These are phyloP conservation scores for Leucocoprinus gongylophorus DNA, from an alignment of 1,284 basidiomycete genomes.

Conservation along the genomic window DNA sequence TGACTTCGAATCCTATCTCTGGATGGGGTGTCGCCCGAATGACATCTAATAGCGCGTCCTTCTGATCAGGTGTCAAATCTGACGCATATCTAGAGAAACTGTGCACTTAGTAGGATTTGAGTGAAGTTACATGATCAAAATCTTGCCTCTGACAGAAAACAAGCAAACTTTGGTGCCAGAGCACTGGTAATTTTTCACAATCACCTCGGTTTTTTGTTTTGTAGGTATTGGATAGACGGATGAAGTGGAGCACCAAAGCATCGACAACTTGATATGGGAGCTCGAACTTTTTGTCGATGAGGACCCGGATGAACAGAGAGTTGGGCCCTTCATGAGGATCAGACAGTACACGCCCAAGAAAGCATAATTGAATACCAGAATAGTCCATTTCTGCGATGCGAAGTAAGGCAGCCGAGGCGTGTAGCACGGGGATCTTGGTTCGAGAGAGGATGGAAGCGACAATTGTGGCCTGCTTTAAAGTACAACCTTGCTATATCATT, in stretches of 20 bases:
- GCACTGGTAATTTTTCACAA: constrained; percentile 78
- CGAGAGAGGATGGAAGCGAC: constrained; percentile 89
- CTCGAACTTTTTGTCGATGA: constrained; percentile 98
- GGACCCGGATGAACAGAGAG: constrained; percentile 93
- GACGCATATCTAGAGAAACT: constrained; percentile 80
- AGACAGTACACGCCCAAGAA: background rate
- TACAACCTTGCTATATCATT: constrained; percentile 57
- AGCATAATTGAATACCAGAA: constrained; percentile 46
- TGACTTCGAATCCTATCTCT: constrained; percentile 86
- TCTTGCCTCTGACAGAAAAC: constrained; percentile 88
- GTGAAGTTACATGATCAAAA: background rate
- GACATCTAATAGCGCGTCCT: constrained; percentile 94
- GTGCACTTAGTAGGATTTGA: background rate
- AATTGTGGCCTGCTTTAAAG: constrained; percentile 93
- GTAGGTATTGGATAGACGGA: constrained; percentile 89
- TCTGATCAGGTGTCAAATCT: constrained; percentile 97
- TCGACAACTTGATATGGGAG: constrained; percentile 98
- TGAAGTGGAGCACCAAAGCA: constrained; percentile 96
- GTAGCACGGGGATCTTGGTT: constrained; percentile 91
- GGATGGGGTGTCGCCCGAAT: constrained; percentile 82
- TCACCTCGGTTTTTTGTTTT: constrained; percentile 61
- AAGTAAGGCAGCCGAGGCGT: constrained; percentile 92
- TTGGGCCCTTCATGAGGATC: constrained; percentile 61
- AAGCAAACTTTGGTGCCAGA: constrained; percentile 97
- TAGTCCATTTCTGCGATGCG: constrained; percentile 97